Evolutionary conservation across 2,329 filamentous ascomycete species (phyloP).

Genomic region (Fusarium zealandicum): DNA sequence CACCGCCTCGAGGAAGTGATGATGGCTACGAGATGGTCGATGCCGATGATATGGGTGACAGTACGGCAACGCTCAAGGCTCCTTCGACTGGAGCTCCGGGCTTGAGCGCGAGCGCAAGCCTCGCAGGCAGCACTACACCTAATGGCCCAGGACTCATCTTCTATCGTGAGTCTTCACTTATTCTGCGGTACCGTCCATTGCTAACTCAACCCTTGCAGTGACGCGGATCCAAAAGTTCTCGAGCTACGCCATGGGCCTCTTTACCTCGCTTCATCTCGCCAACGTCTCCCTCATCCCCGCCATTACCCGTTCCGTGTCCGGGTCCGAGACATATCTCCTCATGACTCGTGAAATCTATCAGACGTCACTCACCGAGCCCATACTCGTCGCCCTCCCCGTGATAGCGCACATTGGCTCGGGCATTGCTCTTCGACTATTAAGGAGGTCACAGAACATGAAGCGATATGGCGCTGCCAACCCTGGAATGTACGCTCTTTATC

Average conservation of each 20-base stretch:
- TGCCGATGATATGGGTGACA: conserved; percentile 44
- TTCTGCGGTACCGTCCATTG: neutral
- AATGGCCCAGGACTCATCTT: conserved; percentile 73
- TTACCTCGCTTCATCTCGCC: conserved; percentile 77
- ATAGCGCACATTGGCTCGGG: conserved; percentile 79
- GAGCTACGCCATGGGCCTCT: conserved; percentile 82
- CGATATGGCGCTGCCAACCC: conserved; percentile 77
- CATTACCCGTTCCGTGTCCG: conserved; percentile 72
- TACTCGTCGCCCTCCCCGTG: conserved; percentile 79
- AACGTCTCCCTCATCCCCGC: conserved; percentile 86
- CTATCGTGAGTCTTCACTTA: conserved; percentile 65
- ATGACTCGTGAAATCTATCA: conserved; percentile 94
- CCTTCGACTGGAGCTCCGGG: conserved; percentile 59
- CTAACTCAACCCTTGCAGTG: conserved; percentile 27
- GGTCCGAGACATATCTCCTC: conserved; percentile 85
- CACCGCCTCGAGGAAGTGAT: conserved; percentile 38
- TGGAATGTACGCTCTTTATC: conserved; percentile 54
- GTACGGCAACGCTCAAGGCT: conserved; percentile 46
- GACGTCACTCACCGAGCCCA: conserved; percentile 78
- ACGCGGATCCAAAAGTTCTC: conserved; percentile 83
- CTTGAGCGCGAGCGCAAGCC: conserved; percentile 59
- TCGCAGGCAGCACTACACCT: conserved; percentile 14
- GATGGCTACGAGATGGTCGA: conserved; percentile 40
- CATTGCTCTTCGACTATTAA: conserved; percentile 76
- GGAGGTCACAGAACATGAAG: conserved; percentile 72